Conservation (phyloP, 164 flowering plant genomes). For the Cinnamomum micranthum region DNA sequence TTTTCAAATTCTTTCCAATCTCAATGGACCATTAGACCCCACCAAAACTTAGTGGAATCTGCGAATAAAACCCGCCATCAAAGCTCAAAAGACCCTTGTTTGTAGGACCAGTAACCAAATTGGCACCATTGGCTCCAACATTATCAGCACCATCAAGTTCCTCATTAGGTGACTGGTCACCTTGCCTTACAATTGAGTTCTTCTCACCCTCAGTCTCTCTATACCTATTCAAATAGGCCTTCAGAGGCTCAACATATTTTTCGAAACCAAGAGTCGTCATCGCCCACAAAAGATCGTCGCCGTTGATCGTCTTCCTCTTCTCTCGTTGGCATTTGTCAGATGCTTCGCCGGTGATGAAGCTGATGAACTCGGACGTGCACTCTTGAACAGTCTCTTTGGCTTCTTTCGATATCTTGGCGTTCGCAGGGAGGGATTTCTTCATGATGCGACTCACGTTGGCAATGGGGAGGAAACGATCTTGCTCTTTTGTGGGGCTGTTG, state of each 20-base stretch:
- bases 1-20: conserved; percentile 6
- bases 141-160: not conserved
- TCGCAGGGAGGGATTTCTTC: conserved; percentile 33
- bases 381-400: conserved; percentile 40
- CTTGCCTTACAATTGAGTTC: conserved; percentile 23
- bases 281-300: conserved; percentile 47
- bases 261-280: conserved; percentile 47
- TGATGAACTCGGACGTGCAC: conserved; percentile 40
- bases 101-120: not conserved
- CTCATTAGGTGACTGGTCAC: conserved; percentile 17
- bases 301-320: conserved; percentile 41
- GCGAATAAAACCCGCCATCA: conserved; percentile 20
- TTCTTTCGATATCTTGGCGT: conserved; percentile 40
- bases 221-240: conserved; percentile 34
- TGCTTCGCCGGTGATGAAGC: conserved; percentile 40
- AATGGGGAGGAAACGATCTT: conserved; percentile 32
- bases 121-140: not conserved
- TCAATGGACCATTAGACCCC: conserved; percentile 5
- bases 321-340: conserved; percentile 39
- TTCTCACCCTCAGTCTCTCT: conserved; percentile 39
- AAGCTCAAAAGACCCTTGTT: conserved; percentile 1
- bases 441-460: conserved; percentile 39
- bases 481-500: conserved; percentile 20
- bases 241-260: conserved; percentile 37
- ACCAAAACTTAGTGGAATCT: not conserved